Conservation (phyloP, 78 protist species). For the Polysphondylium violaceum region DNA sequence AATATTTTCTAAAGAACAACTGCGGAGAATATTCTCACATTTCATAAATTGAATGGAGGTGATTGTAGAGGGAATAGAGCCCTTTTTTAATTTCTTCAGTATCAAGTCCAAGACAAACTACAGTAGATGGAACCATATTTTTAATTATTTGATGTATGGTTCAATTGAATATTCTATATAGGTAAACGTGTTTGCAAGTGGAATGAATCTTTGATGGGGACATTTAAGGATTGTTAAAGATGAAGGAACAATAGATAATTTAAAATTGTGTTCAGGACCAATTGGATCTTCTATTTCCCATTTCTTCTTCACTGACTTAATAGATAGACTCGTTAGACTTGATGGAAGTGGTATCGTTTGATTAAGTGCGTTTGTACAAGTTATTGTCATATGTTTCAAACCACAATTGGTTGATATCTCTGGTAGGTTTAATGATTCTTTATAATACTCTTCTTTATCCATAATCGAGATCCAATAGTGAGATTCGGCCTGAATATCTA, state of each 20-base stretch:
- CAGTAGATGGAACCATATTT: too few species aligned
- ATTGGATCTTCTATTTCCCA: not conserved
- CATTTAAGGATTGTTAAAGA: not conserved
- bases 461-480: not conserved
- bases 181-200: not conserved
- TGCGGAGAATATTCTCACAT: too few species aligned
- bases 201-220: not conserved
- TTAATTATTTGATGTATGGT: not conserved
- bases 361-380: not conserved
- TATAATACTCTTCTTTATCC: not conserved
- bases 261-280: too few species aligned
- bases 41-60: too few species aligned
- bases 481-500: not conserved
- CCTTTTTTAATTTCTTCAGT: too few species aligned
- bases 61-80: too few species aligned
- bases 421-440: not conserved
- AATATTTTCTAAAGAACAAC: too few species aligned
- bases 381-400: not conserved
- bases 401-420: not conserved
- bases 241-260: not conserved
- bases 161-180: not conserved
- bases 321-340: not conserved
- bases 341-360: not conserved
- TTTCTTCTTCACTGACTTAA: not conserved
- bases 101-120: too few species aligned